Conservation (phyloP, 2,329 filamentous ascomycete species). For the Aureobasidium sp. region DNA sequence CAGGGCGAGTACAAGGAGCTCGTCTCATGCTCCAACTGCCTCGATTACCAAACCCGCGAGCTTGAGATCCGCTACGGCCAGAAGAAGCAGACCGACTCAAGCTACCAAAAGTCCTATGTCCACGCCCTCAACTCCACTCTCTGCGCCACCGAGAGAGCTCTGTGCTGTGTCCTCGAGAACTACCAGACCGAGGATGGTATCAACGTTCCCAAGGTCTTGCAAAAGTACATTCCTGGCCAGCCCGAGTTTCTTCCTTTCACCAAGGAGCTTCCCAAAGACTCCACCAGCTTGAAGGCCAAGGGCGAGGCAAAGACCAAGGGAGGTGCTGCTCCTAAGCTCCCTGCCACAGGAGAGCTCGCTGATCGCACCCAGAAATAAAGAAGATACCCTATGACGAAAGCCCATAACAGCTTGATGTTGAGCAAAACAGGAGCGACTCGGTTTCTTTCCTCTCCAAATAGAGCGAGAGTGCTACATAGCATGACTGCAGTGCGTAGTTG, state of each 20-base stretch:
- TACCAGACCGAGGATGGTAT: slow-evolving; percentile 86
- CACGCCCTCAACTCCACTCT: slow-evolving; percentile 87
- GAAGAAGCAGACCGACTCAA: slow-evolving; percentile 71
- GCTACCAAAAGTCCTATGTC: slow-evolving; percentile 79
- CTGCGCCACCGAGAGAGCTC: slow-evolving; percentile 80
- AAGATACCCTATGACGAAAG: slow-evolving; percentile 4
- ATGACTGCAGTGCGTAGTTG: not conserved
- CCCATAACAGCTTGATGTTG: not conserved
- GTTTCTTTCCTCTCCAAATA: not conserved
- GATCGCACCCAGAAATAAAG: slow-evolving; percentile 16
- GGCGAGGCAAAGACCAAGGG: slow-evolving; percentile 21
- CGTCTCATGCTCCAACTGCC: slow-evolving; percentile 96
- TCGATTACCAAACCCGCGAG: slow-evolving; percentile 90
- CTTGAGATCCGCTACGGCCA: slow-evolving; percentile 85
- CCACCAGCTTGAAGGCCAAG: slow-evolving; percentile 51
- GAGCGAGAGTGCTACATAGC: not conserved
- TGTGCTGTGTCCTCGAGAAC: slow-evolving; percentile 95
- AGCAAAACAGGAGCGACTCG: not conserved
- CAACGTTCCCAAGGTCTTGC: slow-evolving; percentile 69
- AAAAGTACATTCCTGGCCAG: slow-evolving; percentile 82
- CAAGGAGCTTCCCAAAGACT: slow-evolving; percentile 75
- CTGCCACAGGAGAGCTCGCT: slow-evolving; percentile 14
- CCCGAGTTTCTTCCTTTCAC: slow-evolving; percentile 84
- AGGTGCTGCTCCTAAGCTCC: slow-evolving; percentile 20
- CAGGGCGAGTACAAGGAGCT: slow-evolving; percentile 98